A percentile compares a stretch with the other conserved stretches of the same genome.
These are phyloP conservation scores for Naegleria gruberi DNA, from an alignment of 208 protist species.

Conservation along the genomic window DNA sequence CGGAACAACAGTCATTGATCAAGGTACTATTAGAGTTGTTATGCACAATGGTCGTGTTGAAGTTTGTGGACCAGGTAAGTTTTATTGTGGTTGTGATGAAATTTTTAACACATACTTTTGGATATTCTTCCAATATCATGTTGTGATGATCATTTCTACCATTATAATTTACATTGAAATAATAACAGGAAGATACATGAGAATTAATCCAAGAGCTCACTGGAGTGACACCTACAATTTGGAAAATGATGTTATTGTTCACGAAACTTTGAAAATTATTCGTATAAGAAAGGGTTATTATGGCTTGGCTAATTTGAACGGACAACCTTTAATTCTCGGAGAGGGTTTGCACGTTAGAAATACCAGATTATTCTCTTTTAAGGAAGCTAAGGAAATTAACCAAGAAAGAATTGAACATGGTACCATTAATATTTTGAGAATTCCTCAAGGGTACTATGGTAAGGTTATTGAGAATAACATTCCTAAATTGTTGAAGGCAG, in stretches of 20 bases:
- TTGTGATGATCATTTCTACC: too few relatives aligned
- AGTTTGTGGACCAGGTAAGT: background rate
- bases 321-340: constrained; percentile 16
- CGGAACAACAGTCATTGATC: background rate
- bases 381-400: constrained; percentile 22
- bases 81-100: background rate
- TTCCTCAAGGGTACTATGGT: constrained; percentile 14
- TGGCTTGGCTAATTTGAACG: constrained; percentile 2
- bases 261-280: background rate
- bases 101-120: too few relatives aligned
- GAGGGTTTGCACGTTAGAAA: constrained; percentile 26
- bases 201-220: background rate
- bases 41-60: background rate
- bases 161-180: too few relatives aligned
- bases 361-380: constrained; percentile 21
- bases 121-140: too few relatives aligned
- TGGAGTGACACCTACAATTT: background rate
- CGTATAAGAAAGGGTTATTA: constrained; percentile 16
- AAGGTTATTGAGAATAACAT: background rate
- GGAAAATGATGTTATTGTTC: background rate
- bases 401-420: constrained; percentile 22
- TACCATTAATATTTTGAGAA: constrained; percentile 22
- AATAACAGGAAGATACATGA: background rate
- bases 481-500: background rate
- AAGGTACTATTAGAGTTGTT: background rate